These are phyloP conservation scores for Metschnikowia peoriensis DNA, from an alignment of 805 yeast genomes.

Conservation along the genomic window DNA sequence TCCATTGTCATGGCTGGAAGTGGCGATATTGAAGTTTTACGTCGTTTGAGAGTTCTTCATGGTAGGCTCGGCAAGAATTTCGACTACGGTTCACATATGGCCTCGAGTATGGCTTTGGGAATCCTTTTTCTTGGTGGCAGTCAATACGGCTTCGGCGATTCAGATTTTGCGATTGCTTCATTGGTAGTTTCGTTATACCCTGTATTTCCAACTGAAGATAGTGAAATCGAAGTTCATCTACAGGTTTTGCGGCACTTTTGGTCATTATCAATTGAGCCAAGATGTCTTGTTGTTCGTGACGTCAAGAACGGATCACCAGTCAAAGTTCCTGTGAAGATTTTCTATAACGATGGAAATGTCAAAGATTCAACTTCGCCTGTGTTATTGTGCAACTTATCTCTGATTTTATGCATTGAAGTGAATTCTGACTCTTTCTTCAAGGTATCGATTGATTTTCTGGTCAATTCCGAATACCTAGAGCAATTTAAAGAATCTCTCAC, in stretches of 20 bases:
- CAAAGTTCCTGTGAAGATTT: slow-evolving; percentile 43
- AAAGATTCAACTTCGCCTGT: slow-evolving; percentile 55
- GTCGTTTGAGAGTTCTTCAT: slow-evolving; percentile 69
- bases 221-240: slow-evolving; percentile 57
- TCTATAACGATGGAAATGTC: slow-evolving; percentile 36
- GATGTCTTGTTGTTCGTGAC: slow-evolving; percentile 79
- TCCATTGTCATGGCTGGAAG: slow-evolving; percentile 86
- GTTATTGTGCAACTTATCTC: slow-evolving; percentile 58
- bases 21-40: slow-evolving; percentile 78
- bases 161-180: slow-evolving; percentile 64
- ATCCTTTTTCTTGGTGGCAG: slow-evolving; percentile 90
- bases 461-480: slow-evolving; percentile 42
- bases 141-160: slow-evolving; percentile 71
- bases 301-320: slow-evolving; percentile 58
- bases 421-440: slow-evolving; percentile 51
- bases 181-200: slow-evolving; percentile 80
- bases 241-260: slow-evolving; percentile 90
- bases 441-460: slow-evolving; percentile 43
- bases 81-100: slow-evolving; percentile 71
- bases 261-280: slow-evolving; percentile 77
- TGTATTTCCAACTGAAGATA: slow-evolving; percentile 49
- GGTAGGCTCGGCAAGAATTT: slow-evolving; percentile 48
- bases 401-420: slow-evolving; percentile 48
- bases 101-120: slow-evolving; percentile 80
- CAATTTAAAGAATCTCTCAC: slow-evolving; percentile 45